Evolutionary conservation across 2,329 filamentous ascomycete species (phyloP), one percentile per base, ranked within the genome.

Genomic region (Rachicladosporium sp.): DNA sequence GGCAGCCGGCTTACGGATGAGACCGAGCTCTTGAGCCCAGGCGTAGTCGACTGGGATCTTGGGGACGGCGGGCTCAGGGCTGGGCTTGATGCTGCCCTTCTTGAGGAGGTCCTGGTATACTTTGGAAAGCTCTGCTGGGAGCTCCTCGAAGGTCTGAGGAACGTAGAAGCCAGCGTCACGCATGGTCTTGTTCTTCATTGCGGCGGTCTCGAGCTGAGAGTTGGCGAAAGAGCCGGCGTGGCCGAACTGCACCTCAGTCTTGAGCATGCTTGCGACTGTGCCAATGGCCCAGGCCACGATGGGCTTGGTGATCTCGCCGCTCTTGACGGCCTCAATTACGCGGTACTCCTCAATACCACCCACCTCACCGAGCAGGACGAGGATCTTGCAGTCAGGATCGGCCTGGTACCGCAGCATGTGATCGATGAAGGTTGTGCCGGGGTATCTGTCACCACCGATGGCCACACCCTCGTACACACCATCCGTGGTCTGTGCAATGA

Each of bases 11-110:
- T 98, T 98, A 73, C 91, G 89, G 74, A 98, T 91, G 55, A 98
- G 88, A 61, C 91, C 91, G 50, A 98, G 84, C 70, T 98, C 91
- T 72, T 98, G 91, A 13, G 91, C 91, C 91, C 91, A 98, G 32
- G 88, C 89, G 78, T 98, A 98, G 69, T 98, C 91, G 58, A 98
- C 93, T 60, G 91, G 91, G 63, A 98, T 98, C 82, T 98, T 98
- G 65, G 91, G 91, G 32, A 93, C 86, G 38, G 82, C 75, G 42
- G 91, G 91, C 75, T 98, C 91, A 29, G 84, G 65, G 63, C 83
- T 76, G 55, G 88, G 88, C 61, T 78, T 77, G 65, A 98, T 87
- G 57, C 76, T 82, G 60, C 88, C 88, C 46, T 84, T 71, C 65
- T 80, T 76, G 63, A 96, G 80, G 38, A 94, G 77, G 63, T 83